Percentiles rank a stretch among this genome's conserved stretches.
phyloP scores from a whole-genome alignment of 2,329 filamentous ascomycete species.

The Claviceps africana region DNA sequence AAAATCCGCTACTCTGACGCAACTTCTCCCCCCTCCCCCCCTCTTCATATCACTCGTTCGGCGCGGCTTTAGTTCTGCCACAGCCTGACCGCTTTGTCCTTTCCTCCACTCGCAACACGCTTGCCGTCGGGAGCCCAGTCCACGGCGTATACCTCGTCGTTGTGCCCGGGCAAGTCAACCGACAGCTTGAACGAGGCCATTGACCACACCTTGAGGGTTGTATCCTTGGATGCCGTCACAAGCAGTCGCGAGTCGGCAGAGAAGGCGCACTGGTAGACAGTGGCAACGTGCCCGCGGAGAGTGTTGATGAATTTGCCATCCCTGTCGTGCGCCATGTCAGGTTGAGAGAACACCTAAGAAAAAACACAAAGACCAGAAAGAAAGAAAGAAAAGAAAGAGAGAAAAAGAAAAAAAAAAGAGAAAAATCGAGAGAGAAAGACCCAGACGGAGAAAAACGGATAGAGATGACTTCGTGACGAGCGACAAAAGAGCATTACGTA shows the following conservation, averaged over 20 bases:
- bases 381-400: neutral
- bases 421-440: no score
- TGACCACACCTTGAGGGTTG: slow-evolving; percentile 90
- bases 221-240: slow-evolving; percentile 81
- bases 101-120: slow-evolving; percentile 79
- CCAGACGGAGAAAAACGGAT: no score
- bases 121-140: slow-evolving; percentile 91
- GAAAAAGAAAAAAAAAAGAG: no score
- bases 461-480: neutral
- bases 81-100: slow-evolving; percentile 65
- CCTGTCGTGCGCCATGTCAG: slow-evolving; percentile 17
- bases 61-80: slow-evolving; percentile 42
- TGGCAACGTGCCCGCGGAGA: slow-evolving; percentile 72
- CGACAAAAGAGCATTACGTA: slow-evolving; percentile 22
- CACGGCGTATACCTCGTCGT: slow-evolving; percentile 85
- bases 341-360: no score
- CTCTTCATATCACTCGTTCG: neutral
- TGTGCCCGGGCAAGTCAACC: slow-evolving; percentile 71
- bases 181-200: slow-evolving; percentile 71
- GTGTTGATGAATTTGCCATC: slow-evolving; percentile 73
- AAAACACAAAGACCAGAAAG: no score
- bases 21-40: no score
- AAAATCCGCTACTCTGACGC: neutral
- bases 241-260: slow-evolving; percentile 82
- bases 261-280: slow-evolving; percentile 87